Evolutionary conservation across 305 asterid genomes (phyloP).

Genomic region (Fraxinus sp.): DNA sequence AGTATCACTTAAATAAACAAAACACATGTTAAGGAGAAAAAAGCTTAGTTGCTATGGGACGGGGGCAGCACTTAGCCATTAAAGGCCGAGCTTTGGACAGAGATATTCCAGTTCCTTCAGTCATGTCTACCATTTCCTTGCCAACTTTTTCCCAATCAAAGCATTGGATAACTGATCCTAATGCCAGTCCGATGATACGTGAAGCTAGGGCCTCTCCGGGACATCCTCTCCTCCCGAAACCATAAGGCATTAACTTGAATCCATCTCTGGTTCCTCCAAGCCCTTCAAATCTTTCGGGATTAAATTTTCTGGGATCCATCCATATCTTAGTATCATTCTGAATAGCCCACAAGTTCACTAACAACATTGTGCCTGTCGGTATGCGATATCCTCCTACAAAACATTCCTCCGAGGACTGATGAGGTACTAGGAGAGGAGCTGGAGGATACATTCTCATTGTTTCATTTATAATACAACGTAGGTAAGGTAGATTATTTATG

Average conservation of each 20-base stretch:
- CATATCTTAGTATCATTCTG: slow-evolving; percentile 59
- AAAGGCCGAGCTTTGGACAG: slow-evolving; percentile 52
- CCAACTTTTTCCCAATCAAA: slow-evolving; percentile 61
- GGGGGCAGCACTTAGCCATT: slow-evolving; percentile 42
- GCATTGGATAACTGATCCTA: slow-evolving; percentile 65
- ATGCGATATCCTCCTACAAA: slow-evolving; percentile 52
- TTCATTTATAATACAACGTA: slow-evolving; percentile 51
- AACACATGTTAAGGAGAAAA: slow-evolving; percentile 12
- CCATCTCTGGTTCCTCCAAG: slow-evolving; percentile 42
- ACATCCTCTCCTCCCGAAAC: slow-evolving; percentile 70
- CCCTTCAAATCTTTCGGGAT: slow-evolving; percentile 65
- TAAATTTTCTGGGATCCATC: slow-evolving; percentile 51
- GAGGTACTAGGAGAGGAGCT: slow-evolving; percentile 60
- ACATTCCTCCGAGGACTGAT: slow-evolving; percentile 52
- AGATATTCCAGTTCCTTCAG: slow-evolving; percentile 50
- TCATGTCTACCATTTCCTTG: slow-evolving; percentile 50
- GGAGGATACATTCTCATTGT: slow-evolving; percentile 62
- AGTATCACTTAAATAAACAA: no score
- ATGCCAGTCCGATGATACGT: slow-evolving; percentile 47
- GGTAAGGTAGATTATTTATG: slow-evolving; percentile 48
- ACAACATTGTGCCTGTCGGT: slow-evolving; percentile 57
- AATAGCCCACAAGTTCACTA: slow-evolving; percentile 62
- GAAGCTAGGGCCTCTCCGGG: slow-evolving; percentile 69
- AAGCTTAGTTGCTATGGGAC: slow-evolving; percentile 34
- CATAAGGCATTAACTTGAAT: slow-evolving; percentile 56